Conservation (phyloP, 192 early-diverging fungal genomes). For the Coemansia sp. region DNA sequence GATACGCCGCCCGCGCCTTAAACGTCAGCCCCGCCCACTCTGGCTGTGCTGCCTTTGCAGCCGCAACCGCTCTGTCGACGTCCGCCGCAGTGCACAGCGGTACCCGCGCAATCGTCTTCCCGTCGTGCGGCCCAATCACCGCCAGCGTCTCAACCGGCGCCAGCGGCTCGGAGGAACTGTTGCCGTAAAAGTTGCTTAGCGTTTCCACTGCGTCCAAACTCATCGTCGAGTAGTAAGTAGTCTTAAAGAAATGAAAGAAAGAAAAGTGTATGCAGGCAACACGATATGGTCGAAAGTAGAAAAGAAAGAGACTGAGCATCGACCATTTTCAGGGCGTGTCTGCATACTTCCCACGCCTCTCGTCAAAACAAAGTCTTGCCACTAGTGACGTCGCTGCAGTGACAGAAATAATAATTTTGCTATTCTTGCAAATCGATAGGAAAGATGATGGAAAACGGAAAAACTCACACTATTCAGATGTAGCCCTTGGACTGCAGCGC, state of each 20-base stretch:
- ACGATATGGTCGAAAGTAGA: too few relatives aligned
- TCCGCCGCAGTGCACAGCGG: constrained; percentile 61
- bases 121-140: constrained; percentile 67
- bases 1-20: constrained; percentile 66
- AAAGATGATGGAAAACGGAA: too few relatives aligned
- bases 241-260: constrained; percentile 1
- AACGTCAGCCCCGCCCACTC: constrained; percentile 63
- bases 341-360: too few relatives aligned
- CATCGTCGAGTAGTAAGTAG: neutral
- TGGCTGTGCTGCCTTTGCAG: constrained; percentile 58
- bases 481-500: constrained; percentile 45
- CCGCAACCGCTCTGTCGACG: constrained; percentile 61
- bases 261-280: neutral
- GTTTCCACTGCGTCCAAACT: neutral
- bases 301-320: too few relatives aligned
- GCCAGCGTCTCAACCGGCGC: constrained; percentile 30
- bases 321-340: too few relatives aligned
- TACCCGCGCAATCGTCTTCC: constrained; percentile 61
- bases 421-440: too few relatives aligned
- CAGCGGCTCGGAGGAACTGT: constrained; percentile 7
- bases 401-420: too few relatives aligned
- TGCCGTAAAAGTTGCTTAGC: constrained; percentile 42
- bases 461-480: constrained; percentile 7
- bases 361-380: too few relatives aligned
- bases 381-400: too few relatives aligned